Percentiles rank a stretch among this genome's conserved stretches.
phyloP scores from a whole-genome alignment of 2,329 filamentous ascomycete genomes.

The Anisogramma anomala region DNA sequence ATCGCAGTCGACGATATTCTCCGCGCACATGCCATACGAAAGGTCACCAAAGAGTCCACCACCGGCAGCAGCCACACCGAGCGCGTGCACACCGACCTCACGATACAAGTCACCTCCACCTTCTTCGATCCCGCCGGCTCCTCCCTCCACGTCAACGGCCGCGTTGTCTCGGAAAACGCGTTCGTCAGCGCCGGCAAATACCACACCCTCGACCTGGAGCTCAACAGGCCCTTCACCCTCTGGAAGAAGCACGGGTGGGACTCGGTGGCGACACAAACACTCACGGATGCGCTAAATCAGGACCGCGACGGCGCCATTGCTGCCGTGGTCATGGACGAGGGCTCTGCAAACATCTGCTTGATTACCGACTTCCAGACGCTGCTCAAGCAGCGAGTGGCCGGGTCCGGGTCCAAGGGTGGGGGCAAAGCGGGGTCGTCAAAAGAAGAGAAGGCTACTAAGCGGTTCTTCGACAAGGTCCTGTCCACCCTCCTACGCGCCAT shows the following conservation, averaged over 20 bases:
- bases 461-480: constrained; percentile 69
- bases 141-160: constrained; percentile 44
- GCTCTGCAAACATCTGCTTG: constrained; percentile 69
- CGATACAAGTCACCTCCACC: constrained; percentile 43
- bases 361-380: constrained; percentile 73
- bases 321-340: constrained; percentile 89
- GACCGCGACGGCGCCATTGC: constrained; percentile 73
- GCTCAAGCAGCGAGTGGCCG: constrained; percentile 58
- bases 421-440: constrained; percentile 50
- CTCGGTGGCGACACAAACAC: constrained; percentile 66
- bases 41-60: constrained; percentile 35
- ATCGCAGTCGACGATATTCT: constrained; percentile 42
- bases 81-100: constrained; percentile 46
- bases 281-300: constrained; percentile 68
- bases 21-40: constrained; percentile 44
- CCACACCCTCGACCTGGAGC: constrained; percentile 65
- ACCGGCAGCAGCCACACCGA: constrained; percentile 37
- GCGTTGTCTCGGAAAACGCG: constrained; percentile 40
- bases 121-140: constrained; percentile 47
- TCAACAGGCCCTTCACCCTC: constrained; percentile 77
- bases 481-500: constrained; percentile 66
- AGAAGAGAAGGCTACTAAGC: constrained; percentile 58
- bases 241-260: constrained; percentile 86
- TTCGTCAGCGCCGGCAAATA: constrained; percentile 43
- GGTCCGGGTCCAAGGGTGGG: constrained; percentile 55